phyloP scores from a whole-genome alignment of 805 yeast genomes.

The Spathaspora hagerdaliae region DNA sequence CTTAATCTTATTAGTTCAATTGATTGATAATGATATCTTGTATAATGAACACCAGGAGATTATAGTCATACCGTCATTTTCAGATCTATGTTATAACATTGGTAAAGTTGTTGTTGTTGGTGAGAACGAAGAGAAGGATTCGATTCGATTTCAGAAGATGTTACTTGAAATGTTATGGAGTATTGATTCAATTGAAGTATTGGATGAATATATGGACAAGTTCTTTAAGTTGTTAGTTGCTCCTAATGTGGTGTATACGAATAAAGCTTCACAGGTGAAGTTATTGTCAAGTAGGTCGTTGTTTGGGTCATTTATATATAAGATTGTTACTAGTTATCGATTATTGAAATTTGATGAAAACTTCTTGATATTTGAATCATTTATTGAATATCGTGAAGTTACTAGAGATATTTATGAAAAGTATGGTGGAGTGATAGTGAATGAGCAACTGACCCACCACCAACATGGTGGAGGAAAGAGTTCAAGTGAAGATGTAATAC shows the following conservation, averaged over 20 bases:
- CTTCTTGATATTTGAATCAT: slow-evolving; percentile 26
- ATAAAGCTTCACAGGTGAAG: background rate
- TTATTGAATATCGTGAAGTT: slow-evolving; percentile 30
- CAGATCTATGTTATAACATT: slow-evolving; percentile 22
- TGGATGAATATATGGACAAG: slow-evolving; percentile 21
- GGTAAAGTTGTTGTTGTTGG: slow-evolving; percentile 6
- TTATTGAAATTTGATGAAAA: slow-evolving; percentile 37
- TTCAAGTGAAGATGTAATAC: slow-evolving; percentile 6
- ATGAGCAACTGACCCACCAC: too few species aligned
- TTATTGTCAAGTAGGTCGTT: slow-evolving; percentile 17
- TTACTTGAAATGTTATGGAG: slow-evolving; percentile 42
- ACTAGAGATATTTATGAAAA: slow-evolving; percentile 17
- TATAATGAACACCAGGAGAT: slow-evolving; percentile 14
- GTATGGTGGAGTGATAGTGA: slow-evolving; percentile 5
- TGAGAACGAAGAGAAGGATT: slow-evolving; percentile 12
- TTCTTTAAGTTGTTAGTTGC: slow-evolving; percentile 1
- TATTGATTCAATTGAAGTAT: slow-evolving; percentile 44
- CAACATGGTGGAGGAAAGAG: background rate
- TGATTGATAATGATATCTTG: slow-evolving; percentile 28
- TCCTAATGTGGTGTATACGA: background rate
- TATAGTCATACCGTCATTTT: slow-evolving; percentile 29
- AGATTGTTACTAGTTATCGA: slow-evolving; percentile 27
- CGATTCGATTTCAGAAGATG: slow-evolving; percentile 25
- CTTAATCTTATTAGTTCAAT: slow-evolving; percentile 38
- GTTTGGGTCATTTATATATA: slow-evolving; percentile 31